Evolutionary conservation across 768 basidiomycete genomes (phyloP), one percentile per base, ranked within the genome.

Genomic region (Amanita pseudoporphyria): DNA sequence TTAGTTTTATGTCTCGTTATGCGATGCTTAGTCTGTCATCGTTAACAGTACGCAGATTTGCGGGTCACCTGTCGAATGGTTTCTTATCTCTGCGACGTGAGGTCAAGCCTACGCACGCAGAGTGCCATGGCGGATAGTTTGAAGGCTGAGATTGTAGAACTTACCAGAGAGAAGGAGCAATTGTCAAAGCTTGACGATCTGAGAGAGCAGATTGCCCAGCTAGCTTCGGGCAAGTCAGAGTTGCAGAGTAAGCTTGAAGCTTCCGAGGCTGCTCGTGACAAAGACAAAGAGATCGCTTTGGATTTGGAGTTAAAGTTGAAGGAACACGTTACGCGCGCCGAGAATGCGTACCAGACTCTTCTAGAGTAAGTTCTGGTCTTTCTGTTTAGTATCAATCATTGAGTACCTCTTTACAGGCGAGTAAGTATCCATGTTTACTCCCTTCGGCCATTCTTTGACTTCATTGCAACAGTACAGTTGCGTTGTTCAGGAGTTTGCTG

Each of bases 291-390:
- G 19, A 69, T 70, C 2, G 72, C 79, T 6, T 60, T 74, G 37
- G 69, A 66, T 9, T 68, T 76, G 31, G 78, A 82, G 67, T 71
- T 61, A 49, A 75, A 65, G 56, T 66, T 84, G 54, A 70, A 76
- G 53, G 73, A 77, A 26, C 77, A 77, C 56, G 74, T 72, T 45
- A 66, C 67, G 43, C 63, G 70, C 33, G 69, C 78, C 53, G 71
- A 73, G 28, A 63, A 59, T 22, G 72, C 67, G 9, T 73, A 73
- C 49, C 64, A 66, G 40, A 56, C 61, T 43, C 59, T 72, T 55
- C 62, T 69, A 39, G 61, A 67, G 72, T 73, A 54, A 68, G 71
- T 70, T 37, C 10, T 16, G 36, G 49, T 36, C 6, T 10, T 22
- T 37, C 12, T 28, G 38, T 46, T 50, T 44, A 44, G 41, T 35